phyloP scores from a whole-genome alignment of 352 stramenopile genomes.

The Pythium graminicola region DNA sequence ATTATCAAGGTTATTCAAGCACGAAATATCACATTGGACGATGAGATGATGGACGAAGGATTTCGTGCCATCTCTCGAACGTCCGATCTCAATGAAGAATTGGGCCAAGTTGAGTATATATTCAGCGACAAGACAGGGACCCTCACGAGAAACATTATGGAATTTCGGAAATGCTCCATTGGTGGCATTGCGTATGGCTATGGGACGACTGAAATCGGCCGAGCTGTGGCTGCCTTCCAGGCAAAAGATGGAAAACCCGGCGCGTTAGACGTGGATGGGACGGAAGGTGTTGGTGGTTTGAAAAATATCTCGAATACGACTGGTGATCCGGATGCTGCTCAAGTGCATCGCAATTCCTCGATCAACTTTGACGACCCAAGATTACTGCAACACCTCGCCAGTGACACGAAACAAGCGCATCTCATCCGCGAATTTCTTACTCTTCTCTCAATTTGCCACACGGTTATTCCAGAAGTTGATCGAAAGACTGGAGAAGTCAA shows the following conservation, averaged over 20 bases:
- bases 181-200: conserved; percentile 61
- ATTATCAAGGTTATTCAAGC: conserved; percentile 95
- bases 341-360: conserved; percentile 51
- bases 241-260: conserved; percentile 49
- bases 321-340: too few species aligned
- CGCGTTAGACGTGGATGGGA: conserved; percentile 53
- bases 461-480: conserved; percentile 54
- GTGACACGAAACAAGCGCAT: conserved; percentile 34
- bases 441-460: conserved; percentile 77
- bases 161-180: conserved; percentile 95
- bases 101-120: conserved; percentile 88
- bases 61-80: conserved; percentile 76
- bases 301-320: conserved; percentile 54
- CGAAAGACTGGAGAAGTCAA: conserved; percentile 67
- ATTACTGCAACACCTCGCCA: conserved; percentile 50
- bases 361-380: conserved; percentile 73
- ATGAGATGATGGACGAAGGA: conserved; percentile 88
- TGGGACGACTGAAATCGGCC: conserved; percentile 58
- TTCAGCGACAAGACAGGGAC: conserved; percentile 96
- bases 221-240: conserved; percentile 43
- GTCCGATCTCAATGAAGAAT: conserved; percentile 88
- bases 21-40: conserved; percentile 91
- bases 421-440: conserved; percentile 77
- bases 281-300: too few species aligned
- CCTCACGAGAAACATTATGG: conserved; percentile 94